Evolutionary conservation across 2,329 filamentous ascomycete genomes (phyloP), one percentile per base, ranked within the genome.

Genomic region (Exophiala xenobiotica): DNA sequence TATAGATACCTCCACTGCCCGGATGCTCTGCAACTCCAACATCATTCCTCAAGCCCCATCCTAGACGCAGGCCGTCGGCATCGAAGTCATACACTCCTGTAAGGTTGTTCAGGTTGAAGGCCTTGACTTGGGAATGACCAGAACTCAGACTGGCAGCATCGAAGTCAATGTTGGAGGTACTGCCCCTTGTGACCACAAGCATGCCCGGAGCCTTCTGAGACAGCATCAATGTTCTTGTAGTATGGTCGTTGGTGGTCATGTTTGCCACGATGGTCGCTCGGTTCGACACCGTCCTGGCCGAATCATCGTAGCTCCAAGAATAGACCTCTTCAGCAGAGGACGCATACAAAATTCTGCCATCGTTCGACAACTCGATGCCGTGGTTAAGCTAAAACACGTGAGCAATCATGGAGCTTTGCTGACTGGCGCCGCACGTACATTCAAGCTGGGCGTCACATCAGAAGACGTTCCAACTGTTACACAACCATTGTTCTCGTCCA

Each of bases 1-100:
- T 70, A 60, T 71, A 80, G 29, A 80, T 74, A 51, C 70, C 74
- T 22, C 77, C 77, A 19, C 67, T 73, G 14, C 62, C 57, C 5
- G 77, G 76, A 43, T 65, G 62, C 45, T 64, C 85, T n/a, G 73
- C 83, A 3, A 90, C 70, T 7, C 86, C 87, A 3, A 88, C 85
- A 1, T 83, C 83, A 65, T 90, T 90, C 29, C 85, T 77, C 46
- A 90, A 72, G 8, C 87, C 87, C 85, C 85, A 90, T 12, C 85
- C 80, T 58, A 67, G 69, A 59, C 75, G 65, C 11, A 74, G 51
- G 6, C 78, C 78, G 27, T 76, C 73, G 40, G 75, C 82, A 58
- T 79, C 68, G 62, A 72, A 78, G 49, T 74, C 68, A 53, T 78
- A 77, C 43, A 62, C 61, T 3, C 64, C 62, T 6, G 68, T 69